Percentiles rank a stretch among this genome's conserved stretches.
Evolutionary conservation across 1,284 basidiomycete genomes (phyloP).

Genomic region (Boletus nobilissimus): DNA sequence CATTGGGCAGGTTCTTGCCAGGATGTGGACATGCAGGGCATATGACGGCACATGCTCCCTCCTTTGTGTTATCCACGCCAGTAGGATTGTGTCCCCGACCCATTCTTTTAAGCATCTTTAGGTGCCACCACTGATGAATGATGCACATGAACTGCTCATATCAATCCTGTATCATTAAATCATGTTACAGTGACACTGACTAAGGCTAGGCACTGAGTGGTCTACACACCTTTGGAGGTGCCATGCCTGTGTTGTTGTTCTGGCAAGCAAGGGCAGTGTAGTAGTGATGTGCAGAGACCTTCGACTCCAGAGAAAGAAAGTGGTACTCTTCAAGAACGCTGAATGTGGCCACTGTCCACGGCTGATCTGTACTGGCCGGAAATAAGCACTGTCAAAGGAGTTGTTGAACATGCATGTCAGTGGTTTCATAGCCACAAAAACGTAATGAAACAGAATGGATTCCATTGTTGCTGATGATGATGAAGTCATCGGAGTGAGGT

Average conservation of each 20-base stretch:
- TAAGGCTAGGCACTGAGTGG: no score
- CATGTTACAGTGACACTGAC: no score
- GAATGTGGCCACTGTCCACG: no score
- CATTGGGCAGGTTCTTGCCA: not conserved
- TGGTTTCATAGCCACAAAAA: no score
- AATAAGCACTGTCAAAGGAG: no score
- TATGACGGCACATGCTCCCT: not conserved
- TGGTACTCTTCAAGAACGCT: not conserved
- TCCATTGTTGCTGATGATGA: not conserved
- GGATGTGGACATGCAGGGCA: not conserved
- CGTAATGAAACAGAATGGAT: not conserved
- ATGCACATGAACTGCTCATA: not conserved
- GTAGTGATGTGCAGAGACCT: not conserved
- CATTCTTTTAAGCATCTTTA: not conserved
- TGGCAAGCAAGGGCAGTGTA: not conserved
- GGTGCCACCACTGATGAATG: not conserved
- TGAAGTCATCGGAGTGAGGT: not conserved
- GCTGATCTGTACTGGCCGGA: no score
- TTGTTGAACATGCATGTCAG: no score
- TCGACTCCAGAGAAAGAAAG: not conserved
- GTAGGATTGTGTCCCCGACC: not conserved
- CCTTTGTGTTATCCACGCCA: not conserved
- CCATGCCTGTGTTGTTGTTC: not conserved
- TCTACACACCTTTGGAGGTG: not conserved
- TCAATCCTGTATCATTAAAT: not conserved